phyloP scores from a whole-genome alignment of 306 rosid species.

The Cucumis hystrix region DNA sequence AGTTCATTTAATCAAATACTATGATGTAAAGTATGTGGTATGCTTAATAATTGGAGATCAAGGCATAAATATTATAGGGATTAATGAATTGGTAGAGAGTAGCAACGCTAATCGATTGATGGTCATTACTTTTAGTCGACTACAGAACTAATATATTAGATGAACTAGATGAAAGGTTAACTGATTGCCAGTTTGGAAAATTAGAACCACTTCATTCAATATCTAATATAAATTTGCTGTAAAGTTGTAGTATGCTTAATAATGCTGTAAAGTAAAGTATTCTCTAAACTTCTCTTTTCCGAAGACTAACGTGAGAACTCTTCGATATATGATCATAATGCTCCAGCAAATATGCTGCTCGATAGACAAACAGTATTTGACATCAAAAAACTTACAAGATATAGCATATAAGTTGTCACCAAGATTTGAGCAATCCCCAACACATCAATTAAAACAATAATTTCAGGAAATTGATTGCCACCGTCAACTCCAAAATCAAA shows the following conservation, averaged over 20 bases:
- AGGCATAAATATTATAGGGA: not conserved
- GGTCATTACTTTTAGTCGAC: too few species aligned
- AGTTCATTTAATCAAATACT: constrained; percentile 19
- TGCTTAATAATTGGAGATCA: not conserved
- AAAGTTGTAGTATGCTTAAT: too few species aligned
- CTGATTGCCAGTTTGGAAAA: too few species aligned
- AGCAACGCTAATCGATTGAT: too few species aligned
- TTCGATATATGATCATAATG: not conserved
- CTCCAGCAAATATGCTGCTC: not conserved
- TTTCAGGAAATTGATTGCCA: not conserved
- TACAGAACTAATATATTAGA: too few species aligned
- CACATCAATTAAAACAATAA: not conserved
- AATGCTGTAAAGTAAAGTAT: too few species aligned
- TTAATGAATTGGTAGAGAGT: not conserved
- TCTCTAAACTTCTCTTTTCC: too few species aligned
- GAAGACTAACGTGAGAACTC: not conserved
- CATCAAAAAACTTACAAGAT: not conserved
- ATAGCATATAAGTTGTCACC: not conserved
- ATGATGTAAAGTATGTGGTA: not conserved
- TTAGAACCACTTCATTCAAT: too few species aligned
- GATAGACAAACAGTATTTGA: not conserved
- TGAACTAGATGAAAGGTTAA: too few species aligned
- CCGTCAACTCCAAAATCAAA: not conserved
- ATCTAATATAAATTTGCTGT: too few species aligned
- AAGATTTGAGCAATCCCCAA: not conserved